phyloP scores from a whole-genome alignment of 1,284 basidiomycete genomes.

The Ganoderma lingzhi region DNA sequence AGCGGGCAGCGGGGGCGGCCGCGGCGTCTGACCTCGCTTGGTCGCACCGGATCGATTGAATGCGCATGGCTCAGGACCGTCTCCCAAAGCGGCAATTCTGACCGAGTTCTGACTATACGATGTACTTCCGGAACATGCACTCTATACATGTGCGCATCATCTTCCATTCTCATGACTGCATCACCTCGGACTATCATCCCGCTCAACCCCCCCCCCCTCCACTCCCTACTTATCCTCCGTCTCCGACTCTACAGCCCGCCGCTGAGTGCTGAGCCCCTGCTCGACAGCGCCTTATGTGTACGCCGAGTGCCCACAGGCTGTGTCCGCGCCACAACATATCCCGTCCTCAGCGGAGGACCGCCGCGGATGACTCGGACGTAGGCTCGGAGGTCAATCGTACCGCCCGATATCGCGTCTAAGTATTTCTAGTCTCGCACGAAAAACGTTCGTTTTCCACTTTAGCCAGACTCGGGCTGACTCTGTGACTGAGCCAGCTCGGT shows the following conservation, averaged over 20 bases:
- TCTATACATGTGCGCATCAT: conserved; percentile 35
- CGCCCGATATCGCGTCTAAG: conserved; percentile 17
- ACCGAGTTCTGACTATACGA: conserved; percentile 10
- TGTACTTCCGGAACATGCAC: conserved; percentile 30
- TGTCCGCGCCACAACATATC: conserved; percentile 20
- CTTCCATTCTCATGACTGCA: conserved; percentile 38
- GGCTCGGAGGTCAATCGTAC: conserved; percentile 21
- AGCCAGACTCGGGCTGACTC: too few relatives aligned
- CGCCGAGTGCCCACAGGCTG: conserved; percentile 15
- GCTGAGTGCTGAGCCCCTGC: neutral
- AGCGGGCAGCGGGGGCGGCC: conserved; percentile 22
- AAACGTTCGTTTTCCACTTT: neutral
- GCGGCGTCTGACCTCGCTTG: conserved; percentile 17
- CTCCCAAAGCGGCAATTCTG: conserved; percentile 30
- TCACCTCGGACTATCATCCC: conserved; percentile 28
- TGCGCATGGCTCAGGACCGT: conserved; percentile 20
- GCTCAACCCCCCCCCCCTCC: conserved; percentile 10
- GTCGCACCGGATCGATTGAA: conserved; percentile 37
- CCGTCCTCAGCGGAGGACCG: conserved; percentile 24
- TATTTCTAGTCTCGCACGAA: neutral
- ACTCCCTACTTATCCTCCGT: conserved; percentile 16
- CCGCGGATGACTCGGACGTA: conserved; percentile 12
- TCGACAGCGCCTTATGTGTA: neutral
- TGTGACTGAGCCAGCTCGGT: neutral
- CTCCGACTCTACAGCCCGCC: conserved; percentile 2